phyloP scores from a whole-genome alignment of 768 basidiomycete species.

The Gloeophyllum trabeum region DNA sequence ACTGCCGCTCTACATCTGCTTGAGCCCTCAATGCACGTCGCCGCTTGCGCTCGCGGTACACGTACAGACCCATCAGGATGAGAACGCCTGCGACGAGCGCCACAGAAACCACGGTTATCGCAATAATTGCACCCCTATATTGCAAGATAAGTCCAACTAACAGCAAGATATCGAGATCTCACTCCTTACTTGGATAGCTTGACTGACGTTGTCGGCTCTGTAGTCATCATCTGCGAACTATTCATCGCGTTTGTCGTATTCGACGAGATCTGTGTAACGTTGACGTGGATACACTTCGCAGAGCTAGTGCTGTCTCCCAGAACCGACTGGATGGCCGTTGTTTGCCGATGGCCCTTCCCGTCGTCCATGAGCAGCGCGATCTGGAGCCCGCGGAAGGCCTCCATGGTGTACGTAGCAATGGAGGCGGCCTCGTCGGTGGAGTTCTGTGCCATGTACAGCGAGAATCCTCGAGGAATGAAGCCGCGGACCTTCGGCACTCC shows the following conservation, averaged over 20 bases:
- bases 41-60: conserved; percentile 26
- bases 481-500: conserved; percentile 27
- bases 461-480: conserved; percentile 16
- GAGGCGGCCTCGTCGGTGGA: conserved; percentile 18
- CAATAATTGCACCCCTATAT: conserved; percentile 32
- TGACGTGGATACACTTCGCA: conserved; percentile 14
- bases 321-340: conserved; percentile 32
- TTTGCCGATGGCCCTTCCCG: conserved; percentile 24
- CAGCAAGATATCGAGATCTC: background rate
- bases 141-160: background rate
- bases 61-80: conserved; percentile 30
- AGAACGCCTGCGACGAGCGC: conserved; percentile 28
- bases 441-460: conserved; percentile 14
- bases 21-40: background rate
- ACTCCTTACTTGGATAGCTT: background rate
- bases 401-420: conserved; percentile 32
- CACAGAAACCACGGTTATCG: conserved; percentile 24
- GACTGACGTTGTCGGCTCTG: too few relatives aligned
- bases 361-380: conserved; percentile 35
- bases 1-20: background rate
- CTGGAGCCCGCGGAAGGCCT: conserved; percentile 21
- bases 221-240: background rate
- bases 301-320: conserved; percentile 13
- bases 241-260: background rate
- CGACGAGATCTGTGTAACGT: background rate